These are phyloP conservation scores for Candida taoyuanica DNA, from an alignment of 805 yeast genomes.

Conservation along the genomic window DNA sequence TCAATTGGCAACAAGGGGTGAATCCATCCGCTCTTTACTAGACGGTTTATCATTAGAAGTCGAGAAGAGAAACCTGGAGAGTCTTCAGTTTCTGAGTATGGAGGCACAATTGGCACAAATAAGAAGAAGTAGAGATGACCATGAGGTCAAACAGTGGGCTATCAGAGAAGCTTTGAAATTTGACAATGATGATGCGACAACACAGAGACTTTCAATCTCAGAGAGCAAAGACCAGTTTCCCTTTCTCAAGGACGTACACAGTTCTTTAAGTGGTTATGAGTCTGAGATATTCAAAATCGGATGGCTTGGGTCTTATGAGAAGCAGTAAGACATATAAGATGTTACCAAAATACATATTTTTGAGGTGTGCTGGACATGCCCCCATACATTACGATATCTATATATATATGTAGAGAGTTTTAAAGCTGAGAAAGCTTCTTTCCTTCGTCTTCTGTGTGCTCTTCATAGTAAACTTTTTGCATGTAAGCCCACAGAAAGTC, in stretches of 20 bases:
- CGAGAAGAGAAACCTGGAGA: constrained; percentile 20
- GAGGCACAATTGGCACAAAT: constrained; percentile 9
- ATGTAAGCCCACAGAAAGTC: constrained; percentile 74
- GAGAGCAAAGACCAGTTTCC: neutral
- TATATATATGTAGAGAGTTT: too few species aligned
- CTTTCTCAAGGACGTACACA: neutral
- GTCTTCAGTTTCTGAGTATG: constrained; percentile 18
- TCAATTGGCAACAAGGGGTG: constrained; percentile 21
- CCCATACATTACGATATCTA: neutral
- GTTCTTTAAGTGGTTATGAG: constrained; percentile 2
- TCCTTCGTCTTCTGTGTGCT: constrained; percentile 5
- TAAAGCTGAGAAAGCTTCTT: constrained; percentile 9
- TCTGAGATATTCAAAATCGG: constrained; percentile 5
- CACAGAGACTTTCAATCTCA: too few species aligned
- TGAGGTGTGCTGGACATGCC: neutral
- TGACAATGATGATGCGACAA: neutral
- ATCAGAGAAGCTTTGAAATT: constrained; percentile 10
- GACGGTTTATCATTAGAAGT: constrained; percentile 21
- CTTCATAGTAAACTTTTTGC: constrained; percentile 17
- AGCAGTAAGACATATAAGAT: neutral
- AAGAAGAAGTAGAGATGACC: constrained; percentile 3
- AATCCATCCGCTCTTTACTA: constrained; percentile 21
- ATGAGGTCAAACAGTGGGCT: constrained; percentile 5
- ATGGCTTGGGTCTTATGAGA: constrained; percentile 3
- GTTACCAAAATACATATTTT: neutral